These are phyloP conservation scores for Euphrasia confusa DNA, from an alignment of 257 asterid genomes.

Conservation along the genomic window DNA sequence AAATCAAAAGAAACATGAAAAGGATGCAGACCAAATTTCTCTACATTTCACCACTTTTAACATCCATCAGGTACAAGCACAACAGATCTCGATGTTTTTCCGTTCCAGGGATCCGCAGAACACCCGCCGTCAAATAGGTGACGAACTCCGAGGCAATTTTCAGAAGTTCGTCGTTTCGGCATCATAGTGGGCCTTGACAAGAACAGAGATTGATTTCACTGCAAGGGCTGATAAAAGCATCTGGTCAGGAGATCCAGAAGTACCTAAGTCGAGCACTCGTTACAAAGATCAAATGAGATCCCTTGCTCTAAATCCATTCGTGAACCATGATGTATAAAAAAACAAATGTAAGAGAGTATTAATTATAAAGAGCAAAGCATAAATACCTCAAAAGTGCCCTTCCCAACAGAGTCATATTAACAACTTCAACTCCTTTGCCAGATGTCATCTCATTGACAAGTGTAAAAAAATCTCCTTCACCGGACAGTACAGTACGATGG, in stretches of 20 bases:
- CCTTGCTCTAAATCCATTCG: too few species aligned
- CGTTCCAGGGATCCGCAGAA: slow-evolving; percentile 40
- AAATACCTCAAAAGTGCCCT: slow-evolving; percentile 54
- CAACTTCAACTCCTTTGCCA: too few species aligned
- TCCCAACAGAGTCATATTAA: slow-evolving; percentile 91
- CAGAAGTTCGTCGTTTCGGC: slow-evolving; percentile 51
- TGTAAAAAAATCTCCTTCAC: too few species aligned
- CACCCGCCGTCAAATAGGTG: slow-evolving; percentile 33
- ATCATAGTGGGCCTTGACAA: slow-evolving; percentile 60
- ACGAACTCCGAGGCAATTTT: slow-evolving; percentile 77
- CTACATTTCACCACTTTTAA: not conserved
- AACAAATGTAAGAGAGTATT: too few species aligned
- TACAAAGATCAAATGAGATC: too few species aligned
- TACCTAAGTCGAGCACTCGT: too few species aligned
- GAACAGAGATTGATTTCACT: slow-evolving; percentile 57
- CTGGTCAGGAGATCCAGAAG: too few species aligned
- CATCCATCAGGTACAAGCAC: slow-evolving; percentile 64
- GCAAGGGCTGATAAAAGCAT: slow-evolving; percentile 7
- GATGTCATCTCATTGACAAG: too few species aligned
- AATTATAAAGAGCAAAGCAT: too few species aligned
- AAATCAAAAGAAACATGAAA: too few species aligned
- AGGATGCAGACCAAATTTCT: too few species aligned
- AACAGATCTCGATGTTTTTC: slow-evolving; percentile 77
- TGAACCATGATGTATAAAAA: too few species aligned
- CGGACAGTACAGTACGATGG: slow-evolving; percentile 70